Evolutionary conservation across 768 basidiomycete genomes (phyloP).

Genomic region (Mycena crocata): DNA sequence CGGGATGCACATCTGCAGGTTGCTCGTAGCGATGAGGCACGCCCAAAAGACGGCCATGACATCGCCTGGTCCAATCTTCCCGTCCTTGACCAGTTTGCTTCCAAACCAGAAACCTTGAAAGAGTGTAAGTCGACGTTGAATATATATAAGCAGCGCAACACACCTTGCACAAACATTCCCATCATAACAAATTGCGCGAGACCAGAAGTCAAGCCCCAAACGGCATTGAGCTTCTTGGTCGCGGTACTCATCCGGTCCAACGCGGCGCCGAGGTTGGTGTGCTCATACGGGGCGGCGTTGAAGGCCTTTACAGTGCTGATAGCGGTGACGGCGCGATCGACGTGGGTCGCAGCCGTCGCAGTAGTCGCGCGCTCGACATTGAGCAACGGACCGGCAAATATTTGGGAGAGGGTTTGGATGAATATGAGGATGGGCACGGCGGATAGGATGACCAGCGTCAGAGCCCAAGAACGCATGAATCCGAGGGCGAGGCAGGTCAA

Average conservation of each 20-base stretch:
- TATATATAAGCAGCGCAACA: background rate
- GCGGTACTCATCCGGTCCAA: constrained; percentile 52
- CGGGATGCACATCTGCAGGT: constrained; percentile 77
- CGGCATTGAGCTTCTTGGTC: constrained; percentile 57
- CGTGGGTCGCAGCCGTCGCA: constrained; percentile 68
- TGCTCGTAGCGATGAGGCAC: constrained; percentile 76
- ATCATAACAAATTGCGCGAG: constrained; percentile 74
- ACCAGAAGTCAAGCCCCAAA: constrained; percentile 72
- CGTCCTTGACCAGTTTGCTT: constrained; percentile 72
- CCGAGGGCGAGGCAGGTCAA: constrained; percentile 74
- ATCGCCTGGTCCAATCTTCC: constrained; percentile 64
- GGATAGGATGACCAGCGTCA: constrained; percentile 81
- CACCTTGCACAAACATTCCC: constrained; percentile 80
- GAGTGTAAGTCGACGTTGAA: background rate
- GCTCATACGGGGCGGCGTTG: constrained; percentile 70
- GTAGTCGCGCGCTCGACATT: constrained; percentile 64
- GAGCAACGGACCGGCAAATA: constrained; percentile 63
- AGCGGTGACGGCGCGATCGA: constrained; percentile 71
- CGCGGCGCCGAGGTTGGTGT: constrained; percentile 53
- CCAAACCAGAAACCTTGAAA: constrained; percentile 80
- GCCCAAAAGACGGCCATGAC: constrained; percentile 91
- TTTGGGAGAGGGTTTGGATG: constrained; percentile 72
- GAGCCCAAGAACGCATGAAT: constrained; percentile 69
- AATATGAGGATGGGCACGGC: constrained; percentile 75
- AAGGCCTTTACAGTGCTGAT: constrained; percentile 84